Conservation (phyloP, 164 flowering plant species). For the Vitis labrusca region DNA sequence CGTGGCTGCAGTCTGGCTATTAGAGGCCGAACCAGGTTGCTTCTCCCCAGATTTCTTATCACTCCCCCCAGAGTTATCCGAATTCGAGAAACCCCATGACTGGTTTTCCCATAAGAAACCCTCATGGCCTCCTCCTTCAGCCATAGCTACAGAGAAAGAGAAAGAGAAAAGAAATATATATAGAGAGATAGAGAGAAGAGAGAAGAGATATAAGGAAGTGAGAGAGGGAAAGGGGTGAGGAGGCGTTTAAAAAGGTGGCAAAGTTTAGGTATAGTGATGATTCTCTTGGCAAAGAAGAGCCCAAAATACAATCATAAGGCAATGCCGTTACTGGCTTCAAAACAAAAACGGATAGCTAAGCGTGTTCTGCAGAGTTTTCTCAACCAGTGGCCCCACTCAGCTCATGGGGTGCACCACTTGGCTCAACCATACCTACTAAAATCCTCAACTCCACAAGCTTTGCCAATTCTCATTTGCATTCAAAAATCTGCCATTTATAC, state of each 20-base stretch:
- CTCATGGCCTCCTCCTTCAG: conserved; percentile 24
- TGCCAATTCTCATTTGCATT: background rate
- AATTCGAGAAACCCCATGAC: conserved; percentile 41
- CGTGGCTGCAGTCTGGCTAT: conserved; percentile 13
- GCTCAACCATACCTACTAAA: background rate
- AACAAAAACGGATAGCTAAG: conserved; percentile 45
- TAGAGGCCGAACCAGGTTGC: conserved; percentile 8
- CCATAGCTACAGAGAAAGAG: conserved; percentile 17
- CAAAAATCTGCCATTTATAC: background rate
- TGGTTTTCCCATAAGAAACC: conserved; percentile 33
- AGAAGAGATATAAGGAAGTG: background rate
- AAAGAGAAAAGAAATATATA: conserved; percentile 1
- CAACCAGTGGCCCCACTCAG: background rate
- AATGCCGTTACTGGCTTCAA: conserved; percentile 58
- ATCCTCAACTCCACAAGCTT: background rate
- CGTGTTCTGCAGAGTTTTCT: conserved; percentile 19
- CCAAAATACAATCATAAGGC: conserved; percentile 74
- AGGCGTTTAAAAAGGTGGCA: conserved; percentile 38
- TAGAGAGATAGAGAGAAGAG: conserved; percentile 9
- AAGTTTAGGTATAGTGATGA: conserved; percentile 14
- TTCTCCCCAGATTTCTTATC: conserved; percentile 1
- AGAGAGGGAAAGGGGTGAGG: background rate
- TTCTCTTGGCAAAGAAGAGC: conserved; percentile 29
- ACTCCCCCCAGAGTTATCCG: conserved; percentile 32
- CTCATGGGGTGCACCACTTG: background rate